Percentiles rank a stretch among this genome's conserved stretches.
These are phyloP conservation scores for Stagonosporopsis vannaccii DNA, from an alignment of 2,329 filamentous ascomycete species.

Conservation along the genomic window DNA sequence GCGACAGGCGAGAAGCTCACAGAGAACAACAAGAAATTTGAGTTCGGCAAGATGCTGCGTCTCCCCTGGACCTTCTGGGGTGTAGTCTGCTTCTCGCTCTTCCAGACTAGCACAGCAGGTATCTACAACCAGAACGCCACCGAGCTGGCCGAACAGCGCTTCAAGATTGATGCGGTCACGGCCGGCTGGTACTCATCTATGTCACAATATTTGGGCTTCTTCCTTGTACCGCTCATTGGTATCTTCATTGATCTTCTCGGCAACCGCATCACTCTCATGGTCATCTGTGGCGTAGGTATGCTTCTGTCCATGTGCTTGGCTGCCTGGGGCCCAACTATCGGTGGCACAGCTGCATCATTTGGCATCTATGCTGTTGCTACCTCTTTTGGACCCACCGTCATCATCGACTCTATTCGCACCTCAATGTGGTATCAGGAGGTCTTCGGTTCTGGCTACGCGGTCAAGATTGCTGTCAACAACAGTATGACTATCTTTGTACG, in stretches of 20 bases:
- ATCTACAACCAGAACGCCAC: conserved; percentile 67
- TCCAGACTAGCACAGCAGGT: conserved; percentile 64
- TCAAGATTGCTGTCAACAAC: conserved; percentile 70
- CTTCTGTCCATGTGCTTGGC: conserved; percentile 62
- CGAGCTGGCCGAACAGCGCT: conserved; percentile 66
- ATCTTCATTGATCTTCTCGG: conserved; percentile 65
- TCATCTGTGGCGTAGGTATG: conserved; percentile 59
- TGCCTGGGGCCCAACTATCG: conserved; percentile 58
- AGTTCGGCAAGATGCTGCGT: conserved; percentile 62
- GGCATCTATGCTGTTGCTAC: conserved; percentile 66
- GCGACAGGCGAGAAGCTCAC: conserved; percentile 67
- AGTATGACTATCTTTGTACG: conserved; percentile 68
- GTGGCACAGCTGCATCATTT: conserved; percentile 66
- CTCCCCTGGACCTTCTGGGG: conserved; percentile 68
- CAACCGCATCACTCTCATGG: conserved; percentile 58
- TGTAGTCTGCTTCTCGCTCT: conserved; percentile 63
- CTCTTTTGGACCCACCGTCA: conserved; percentile 63
- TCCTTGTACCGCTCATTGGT: conserved; percentile 64
- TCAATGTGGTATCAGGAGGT: conserved; percentile 67
- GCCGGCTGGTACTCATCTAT: conserved; percentile 69
- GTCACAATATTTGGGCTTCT: conserved; percentile 64
- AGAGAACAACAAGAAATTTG: conserved; percentile 66
- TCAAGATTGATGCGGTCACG: conserved; percentile 61
- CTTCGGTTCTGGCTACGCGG: conserved; percentile 66
- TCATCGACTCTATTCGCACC: conserved; percentile 68